Evolutionary conservation across 1,284 basidiomycete genomes (phyloP), one percentile per base, ranked within the genome.

Genomic region (Heterobasidion irregulare): DNA sequence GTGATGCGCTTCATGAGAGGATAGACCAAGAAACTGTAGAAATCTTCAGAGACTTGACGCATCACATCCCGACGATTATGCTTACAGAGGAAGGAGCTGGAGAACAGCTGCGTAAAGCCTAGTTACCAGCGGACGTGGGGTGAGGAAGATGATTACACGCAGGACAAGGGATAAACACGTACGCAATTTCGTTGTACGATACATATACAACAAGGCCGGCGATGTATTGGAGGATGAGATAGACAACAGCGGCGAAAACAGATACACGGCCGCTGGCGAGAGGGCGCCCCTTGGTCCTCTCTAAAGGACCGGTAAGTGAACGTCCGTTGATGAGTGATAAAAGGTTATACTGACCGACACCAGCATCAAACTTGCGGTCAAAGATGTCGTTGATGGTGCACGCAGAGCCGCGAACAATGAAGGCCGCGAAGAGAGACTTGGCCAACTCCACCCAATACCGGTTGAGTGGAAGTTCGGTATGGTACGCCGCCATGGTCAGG

Each of bases 341-440:
- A 8, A 9, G 12, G 15, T n/a, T 13, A 4, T n/a, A 65, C 76
- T 57, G 48, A 79, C 79, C 78, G 57, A 81, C 78, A 47, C 71
- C 72, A 36, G 73, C 74, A 62, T 81, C 79, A 62, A 79, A 68
- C 33, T 77, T 60, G 9, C 75, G 69, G 60, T 81, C 79, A 55
- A 77, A 74, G 18, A 81, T 80, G 54, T 81, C 79, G 59, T 81
- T 79, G 41, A 79, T 66, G 2, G 75, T 78, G 61, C 78, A 80
- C 1, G 75, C 79, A 32, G 64, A 56, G 47, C 64, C 57, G n/a
- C 59, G 64, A 10, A 64, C 56, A 16, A 63, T 8, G 46, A 58
- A 45, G 19, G 59, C 55, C 8, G 56, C 58, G 7, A 63, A 44
- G n/a, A 62, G 47, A 43, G 49, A 60, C 43, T 54, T 57, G 34